These are phyloP conservation scores for Phytophthora podocarpi DNA, from an alignment of 352 stramenopile species.

Conservation along the genomic window DNA sequence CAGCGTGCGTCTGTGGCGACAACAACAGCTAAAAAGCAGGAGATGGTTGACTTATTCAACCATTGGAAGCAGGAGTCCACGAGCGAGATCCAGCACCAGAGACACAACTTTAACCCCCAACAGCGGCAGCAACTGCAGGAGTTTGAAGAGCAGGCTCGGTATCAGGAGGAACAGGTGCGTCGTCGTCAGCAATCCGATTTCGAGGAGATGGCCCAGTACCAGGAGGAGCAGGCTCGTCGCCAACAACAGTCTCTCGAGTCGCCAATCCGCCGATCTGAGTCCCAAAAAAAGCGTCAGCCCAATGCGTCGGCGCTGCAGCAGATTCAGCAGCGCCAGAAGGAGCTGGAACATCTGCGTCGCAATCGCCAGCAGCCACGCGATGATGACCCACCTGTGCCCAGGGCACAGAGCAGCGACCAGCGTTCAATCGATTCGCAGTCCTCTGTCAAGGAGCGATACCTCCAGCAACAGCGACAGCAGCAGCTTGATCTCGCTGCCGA, in stretches of 20 bases:
- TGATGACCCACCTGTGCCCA: constrained; percentile 27
- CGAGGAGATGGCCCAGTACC: constrained; percentile 33
- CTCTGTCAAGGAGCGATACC: constrained; percentile 43
- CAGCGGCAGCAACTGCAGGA: constrained; percentile 30
- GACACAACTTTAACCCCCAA: constrained; percentile 15
- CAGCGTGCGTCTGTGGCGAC: constrained; percentile 6
- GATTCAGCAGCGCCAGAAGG: constrained; percentile 40
- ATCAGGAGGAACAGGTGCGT: constrained; percentile 36
- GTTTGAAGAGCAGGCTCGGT: constrained; percentile 34
- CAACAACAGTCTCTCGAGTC: constrained; percentile 24
- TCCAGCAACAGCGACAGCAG: constrained; percentile 43
- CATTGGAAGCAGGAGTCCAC: constrained; percentile 41
- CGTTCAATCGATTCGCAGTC: constrained; percentile 23
- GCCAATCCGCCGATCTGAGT: constrained; percentile 8
- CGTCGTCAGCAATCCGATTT: constrained; percentile 36
- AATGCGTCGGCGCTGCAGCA: constrained; percentile 30
- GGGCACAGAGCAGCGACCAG: constrained; percentile 17
- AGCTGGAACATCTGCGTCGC: constrained; percentile 27
- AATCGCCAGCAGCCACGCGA: constrained; percentile 32
- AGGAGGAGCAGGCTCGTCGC: constrained; percentile 35
- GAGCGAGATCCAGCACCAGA: constrained; percentile 29
- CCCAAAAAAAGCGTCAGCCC: constrained; percentile 12
- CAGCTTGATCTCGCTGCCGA: constrained; percentile 31
- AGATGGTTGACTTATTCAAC: constrained; percentile 38
- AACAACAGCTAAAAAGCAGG: constrained; percentile 31